Evolutionary conservation across 495 filamentous ascomycete species (phyloP).

Genomic region (Pseudevernia furfuracea): DNA sequence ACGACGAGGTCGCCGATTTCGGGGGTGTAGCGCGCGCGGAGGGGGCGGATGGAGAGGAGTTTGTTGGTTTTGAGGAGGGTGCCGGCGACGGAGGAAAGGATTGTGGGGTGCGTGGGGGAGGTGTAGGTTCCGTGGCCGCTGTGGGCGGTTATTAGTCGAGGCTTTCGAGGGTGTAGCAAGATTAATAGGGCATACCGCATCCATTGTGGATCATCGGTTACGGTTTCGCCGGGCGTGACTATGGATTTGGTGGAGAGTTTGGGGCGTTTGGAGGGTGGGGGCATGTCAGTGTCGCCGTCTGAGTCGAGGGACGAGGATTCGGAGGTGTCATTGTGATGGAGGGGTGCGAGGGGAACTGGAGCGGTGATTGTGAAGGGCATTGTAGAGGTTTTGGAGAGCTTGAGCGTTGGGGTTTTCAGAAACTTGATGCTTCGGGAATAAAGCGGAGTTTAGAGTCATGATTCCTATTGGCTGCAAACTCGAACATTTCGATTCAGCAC

Average conservation of each 20-base stretch:
- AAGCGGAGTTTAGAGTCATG: background rate
- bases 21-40: slow-evolving; percentile 88
- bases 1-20: slow-evolving; percentile 95
- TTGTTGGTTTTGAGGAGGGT: slow-evolving; percentile 90
- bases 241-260: slow-evolving; percentile 43
- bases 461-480: background rate
- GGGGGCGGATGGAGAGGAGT: slow-evolving; percentile 77
- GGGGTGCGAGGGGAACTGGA: slow-evolving; percentile 39
- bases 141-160: slow-evolving; percentile 15
- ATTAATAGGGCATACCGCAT: slow-evolving; percentile 58
- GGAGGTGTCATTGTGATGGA: slow-evolving; percentile 31
- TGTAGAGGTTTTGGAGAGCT: slow-evolving; percentile 18
- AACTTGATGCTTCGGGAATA: background rate
- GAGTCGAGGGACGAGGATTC: slow-evolving; percentile 47
- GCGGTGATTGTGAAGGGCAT: slow-evolving; percentile 82
- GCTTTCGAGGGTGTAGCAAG: slow-evolving; percentile 1
- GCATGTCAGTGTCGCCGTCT: slow-evolving; percentile 56
- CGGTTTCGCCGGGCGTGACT: slow-evolving; percentile 81
- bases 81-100: slow-evolving; percentile 80
- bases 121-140: slow-evolving; percentile 80
- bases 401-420: background rate
- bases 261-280: slow-evolving; percentile 35
- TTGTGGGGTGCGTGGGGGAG: slow-evolving; percentile 47
- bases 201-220: slow-evolving; percentile 91
- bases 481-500: background rate